Base-by-base conservation (phyloP, 2,329 filamentous ascomycete species). In the Zymoseptoria tritici region DNA sequence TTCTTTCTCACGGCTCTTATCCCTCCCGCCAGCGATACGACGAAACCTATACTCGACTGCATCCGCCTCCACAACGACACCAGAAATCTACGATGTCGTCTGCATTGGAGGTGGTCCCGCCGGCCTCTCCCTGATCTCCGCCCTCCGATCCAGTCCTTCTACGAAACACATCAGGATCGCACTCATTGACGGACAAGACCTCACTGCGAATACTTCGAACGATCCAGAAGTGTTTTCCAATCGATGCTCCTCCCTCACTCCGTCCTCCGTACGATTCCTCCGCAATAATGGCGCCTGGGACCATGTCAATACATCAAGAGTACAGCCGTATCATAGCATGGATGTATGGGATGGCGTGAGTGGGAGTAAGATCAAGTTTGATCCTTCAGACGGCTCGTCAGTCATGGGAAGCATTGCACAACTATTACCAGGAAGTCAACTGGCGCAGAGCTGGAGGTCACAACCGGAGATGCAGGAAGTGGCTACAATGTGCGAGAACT, bases 341-440 rank as follows among this genome's bases (percentile, higher is more conserved):
- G 89, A 96, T 74, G 94, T 97, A 31, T 99, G 95, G 94, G 94
- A 99, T 74, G 95, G 93, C 63, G 85, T 96, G 59, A 90, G 89
- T 49, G 91, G 86, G 60, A 90, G 91, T 42, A 85, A 87, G 67
- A 94, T 99, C 72, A 88, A 90, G 67, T 99, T 99, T 74, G 72
- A 75, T 61, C 67, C 68, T 1, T 19, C 65, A 24, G 66, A 72
- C 22, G 60, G 60, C 2, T 53, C 56, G 8, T 63, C 67, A 4
- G 56, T 71, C 54, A 42, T 71, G 56, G 68, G 68, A 49, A 65
- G 63, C 19, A 55, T 73, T 46, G 69, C 64, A 22, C 64, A 66
- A 19, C 56, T 70, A 26, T 65, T 72, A 21, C 70, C 71, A 4
- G 68, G 71, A 13, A 69, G 64, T 56, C 57, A 69, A 20, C 63